Conservation (phyloP, 495 filamentous ascomycete species). For the Penicillium herquei region DNA sequence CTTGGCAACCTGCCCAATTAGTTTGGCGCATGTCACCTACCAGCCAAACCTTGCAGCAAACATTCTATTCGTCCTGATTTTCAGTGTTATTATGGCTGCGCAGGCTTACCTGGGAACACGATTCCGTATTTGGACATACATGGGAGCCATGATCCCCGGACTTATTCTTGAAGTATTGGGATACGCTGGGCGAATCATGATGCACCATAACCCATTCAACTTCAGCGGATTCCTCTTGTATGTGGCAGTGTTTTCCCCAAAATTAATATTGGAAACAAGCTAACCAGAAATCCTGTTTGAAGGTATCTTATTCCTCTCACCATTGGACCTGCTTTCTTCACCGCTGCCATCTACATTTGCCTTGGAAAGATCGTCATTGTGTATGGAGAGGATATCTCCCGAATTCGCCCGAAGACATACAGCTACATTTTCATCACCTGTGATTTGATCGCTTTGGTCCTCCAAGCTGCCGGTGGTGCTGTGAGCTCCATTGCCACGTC, state of each 20-base stretch:
- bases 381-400: constrained; percentile 46
- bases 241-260: constrained; percentile 1
- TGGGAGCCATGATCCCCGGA: constrained; percentile 21
- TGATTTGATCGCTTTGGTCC: constrained; percentile 53
- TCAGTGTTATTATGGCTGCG: constrained; percentile 25
- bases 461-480: constrained; percentile 55
- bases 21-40: constrained; percentile 34
- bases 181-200: constrained; percentile 37
- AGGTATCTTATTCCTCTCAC: constrained; percentile 53
- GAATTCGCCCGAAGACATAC: constrained; percentile 49
- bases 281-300: not conserved
- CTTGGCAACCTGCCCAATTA: constrained; percentile 32
- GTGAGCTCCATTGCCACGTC: constrained; percentile 46
- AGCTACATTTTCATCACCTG: constrained; percentile 52
- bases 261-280: constrained; percentile 7
- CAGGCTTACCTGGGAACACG: constrained; percentile 29
- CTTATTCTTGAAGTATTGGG: constrained; percentile 40
- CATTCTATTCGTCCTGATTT: constrained; percentile 30
- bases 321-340: constrained; percentile 56
- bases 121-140: constrained; percentile 32
- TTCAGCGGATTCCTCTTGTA: constrained; percentile 34
- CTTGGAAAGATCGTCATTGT: constrained; percentile 51
- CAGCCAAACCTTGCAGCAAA: constrained; percentile 36
- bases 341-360: constrained; percentile 56
- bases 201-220: constrained; percentile 39